A percentile compares a stretch with the other conserved stretches of the same genome.
These are phyloP conservation scores for Drechslerella dactyloides DNA, from an alignment of 2,329 filamentous ascomycete species.

Conservation along the genomic window DNA sequence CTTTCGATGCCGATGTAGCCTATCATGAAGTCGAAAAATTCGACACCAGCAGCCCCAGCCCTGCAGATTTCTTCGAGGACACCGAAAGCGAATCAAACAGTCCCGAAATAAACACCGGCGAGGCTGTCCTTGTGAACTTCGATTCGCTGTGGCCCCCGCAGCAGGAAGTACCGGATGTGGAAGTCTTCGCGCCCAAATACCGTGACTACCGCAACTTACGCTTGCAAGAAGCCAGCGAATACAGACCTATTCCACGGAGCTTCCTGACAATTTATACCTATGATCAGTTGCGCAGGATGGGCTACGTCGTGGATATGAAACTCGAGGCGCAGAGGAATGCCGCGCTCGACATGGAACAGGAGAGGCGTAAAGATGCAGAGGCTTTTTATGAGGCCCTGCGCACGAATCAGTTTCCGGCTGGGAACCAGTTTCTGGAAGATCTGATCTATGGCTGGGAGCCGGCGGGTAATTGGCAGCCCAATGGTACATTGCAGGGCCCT, in stretches of 20 bases:
- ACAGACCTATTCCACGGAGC: slow-evolving; percentile 11
- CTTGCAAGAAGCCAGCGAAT: slow-evolving; percentile 14
- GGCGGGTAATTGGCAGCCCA: not conserved
- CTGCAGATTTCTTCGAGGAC: too few relatives aligned
- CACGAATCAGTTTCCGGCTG: not conserved
- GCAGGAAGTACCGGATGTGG: not conserved
- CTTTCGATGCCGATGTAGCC: not conserved
- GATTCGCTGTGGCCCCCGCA: slow-evolving; percentile 8
- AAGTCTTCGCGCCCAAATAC: not conserved
- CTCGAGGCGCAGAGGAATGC: slow-evolving; percentile 1
- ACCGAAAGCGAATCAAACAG: too few relatives aligned
- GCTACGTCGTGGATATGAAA: slow-evolving; percentile 21
- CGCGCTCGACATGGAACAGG: slow-evolving; percentile 1
- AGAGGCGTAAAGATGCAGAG: not conserved
- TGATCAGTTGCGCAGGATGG: slow-evolving; percentile 5
- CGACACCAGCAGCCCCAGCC: not conserved
- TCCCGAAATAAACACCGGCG: not conserved
- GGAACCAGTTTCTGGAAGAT: slow-evolving; percentile 11
- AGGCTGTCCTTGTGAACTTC: not conserved
- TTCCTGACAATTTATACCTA: not conserved
- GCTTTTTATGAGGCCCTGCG: slow-evolving; percentile 10
- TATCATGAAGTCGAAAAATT: not conserved
- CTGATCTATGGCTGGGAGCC: slow-evolving; percentile 9
- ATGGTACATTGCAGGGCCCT: not conserved
- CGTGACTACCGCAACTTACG: slow-evolving; percentile 27